phyloP scores from a whole-genome alignment of 345 rosid species.

The Syzygium jambos region DNA sequence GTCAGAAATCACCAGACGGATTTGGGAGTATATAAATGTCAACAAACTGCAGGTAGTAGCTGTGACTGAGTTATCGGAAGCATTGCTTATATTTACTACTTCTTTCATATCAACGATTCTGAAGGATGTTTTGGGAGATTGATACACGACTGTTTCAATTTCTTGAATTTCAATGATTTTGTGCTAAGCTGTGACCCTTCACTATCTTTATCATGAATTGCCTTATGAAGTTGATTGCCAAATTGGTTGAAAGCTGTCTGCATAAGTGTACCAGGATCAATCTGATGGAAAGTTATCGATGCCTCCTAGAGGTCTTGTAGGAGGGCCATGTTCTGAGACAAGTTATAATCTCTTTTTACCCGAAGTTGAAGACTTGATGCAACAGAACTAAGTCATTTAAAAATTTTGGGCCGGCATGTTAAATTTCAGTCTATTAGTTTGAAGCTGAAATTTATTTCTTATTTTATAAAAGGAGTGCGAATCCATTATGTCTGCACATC shows the following conservation, averaged over 20 bases:
- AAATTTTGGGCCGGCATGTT: background rate
- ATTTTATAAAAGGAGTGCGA: background rate
- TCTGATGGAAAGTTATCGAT: background rate
- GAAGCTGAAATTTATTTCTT: background rate
- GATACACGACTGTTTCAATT: background rate
- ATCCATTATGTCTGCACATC: background rate
- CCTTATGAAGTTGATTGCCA: background rate
- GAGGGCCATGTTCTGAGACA: background rate
- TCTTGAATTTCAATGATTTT: background rate
- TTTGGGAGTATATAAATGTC: conserved; percentile 23
- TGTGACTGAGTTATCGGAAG: background rate
- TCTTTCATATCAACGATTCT: background rate
- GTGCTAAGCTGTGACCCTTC: background rate
- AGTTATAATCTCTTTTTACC: background rate
- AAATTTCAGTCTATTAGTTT: background rate
- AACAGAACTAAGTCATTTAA: background rate
- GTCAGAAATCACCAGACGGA: conserved; percentile 11
- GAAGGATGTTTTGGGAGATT: background rate
- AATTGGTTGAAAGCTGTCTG: background rate
- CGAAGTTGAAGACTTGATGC: background rate
- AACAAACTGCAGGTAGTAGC: conserved; percentile 20
- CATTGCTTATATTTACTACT: background rate
- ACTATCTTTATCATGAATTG: background rate
- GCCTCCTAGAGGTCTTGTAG: background rate
- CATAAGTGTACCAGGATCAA: background rate